Evolutionary conservation across 768 basidiomycete genomes (phyloP).

Genomic region (Fistulinella prunicolor): DNA sequence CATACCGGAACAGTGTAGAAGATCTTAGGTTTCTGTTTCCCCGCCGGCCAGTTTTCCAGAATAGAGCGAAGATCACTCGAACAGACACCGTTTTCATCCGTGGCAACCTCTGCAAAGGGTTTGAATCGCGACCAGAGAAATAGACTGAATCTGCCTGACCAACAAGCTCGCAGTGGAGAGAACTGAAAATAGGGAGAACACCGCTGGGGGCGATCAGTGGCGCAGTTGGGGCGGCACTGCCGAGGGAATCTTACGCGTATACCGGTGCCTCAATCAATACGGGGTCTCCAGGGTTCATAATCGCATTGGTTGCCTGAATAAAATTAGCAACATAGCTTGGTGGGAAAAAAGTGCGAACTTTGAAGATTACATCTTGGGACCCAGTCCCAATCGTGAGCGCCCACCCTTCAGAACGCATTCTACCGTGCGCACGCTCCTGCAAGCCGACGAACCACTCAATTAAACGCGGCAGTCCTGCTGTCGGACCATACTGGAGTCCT

Average conservation of each 20-base stretch:
- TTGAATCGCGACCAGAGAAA: background rate
- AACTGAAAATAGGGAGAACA: slow-evolving; percentile 59
- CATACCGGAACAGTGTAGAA: slow-evolving; percentile 79
- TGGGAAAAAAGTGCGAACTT: slow-evolving; percentile 43
- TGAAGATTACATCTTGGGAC: slow-evolving; percentile 86
- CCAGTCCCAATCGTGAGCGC: slow-evolving; percentile 74
- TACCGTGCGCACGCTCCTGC: slow-evolving; percentile 67
- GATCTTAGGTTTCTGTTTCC: slow-evolving; percentile 68
- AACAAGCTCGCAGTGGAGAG: slow-evolving; percentile 55
- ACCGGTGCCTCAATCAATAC: slow-evolving; percentile 81
- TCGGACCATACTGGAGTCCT: slow-evolving; percentile 77
- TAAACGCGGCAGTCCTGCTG: slow-evolving; percentile 64
- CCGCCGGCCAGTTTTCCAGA: slow-evolving; percentile 71
- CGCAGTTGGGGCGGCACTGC: slow-evolving; percentile 14
- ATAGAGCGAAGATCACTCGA: slow-evolving; percentile 57
- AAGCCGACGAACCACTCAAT: slow-evolving; percentile 67
- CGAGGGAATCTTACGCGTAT: slow-evolving; percentile 53
- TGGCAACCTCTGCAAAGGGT: slow-evolving; percentile 61
- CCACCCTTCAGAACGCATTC: slow-evolving; percentile 67
- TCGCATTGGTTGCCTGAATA: slow-evolving; percentile 59
- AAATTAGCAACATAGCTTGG: slow-evolving; percentile 9
- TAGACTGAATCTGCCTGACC: slow-evolving; percentile 37
- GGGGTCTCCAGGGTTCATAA: slow-evolving; percentile 77
- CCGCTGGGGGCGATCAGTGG: slow-evolving; percentile 42
- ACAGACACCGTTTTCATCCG: slow-evolving; percentile 70